Evolutionary conservation across 192 early-diverging fungal genomes (phyloP), one percentile per base, ranked within the genome.

Genomic region (Mortierella alpina): DNA sequence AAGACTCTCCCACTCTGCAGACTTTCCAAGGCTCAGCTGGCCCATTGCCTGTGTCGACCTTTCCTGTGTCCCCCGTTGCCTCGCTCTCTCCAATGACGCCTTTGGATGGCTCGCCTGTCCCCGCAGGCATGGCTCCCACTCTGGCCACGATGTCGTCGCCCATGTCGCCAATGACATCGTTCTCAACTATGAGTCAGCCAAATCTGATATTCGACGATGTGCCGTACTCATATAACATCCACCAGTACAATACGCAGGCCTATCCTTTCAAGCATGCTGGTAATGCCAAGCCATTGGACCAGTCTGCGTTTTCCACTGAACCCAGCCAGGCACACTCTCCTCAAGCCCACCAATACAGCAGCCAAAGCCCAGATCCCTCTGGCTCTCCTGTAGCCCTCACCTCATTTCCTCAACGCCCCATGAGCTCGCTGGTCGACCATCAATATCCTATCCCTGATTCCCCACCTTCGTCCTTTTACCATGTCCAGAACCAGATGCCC

Each of bases 191-290:
- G 77, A 72, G 64, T 22, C 77, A 72, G 48, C 66, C 69, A 44
- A 71, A 61, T 39, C 6, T 80, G 65, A 80, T 80, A 46, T 80
- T 80, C 53, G 77, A 80, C 46, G 57, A 67, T n/a, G 70, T 80
- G 77, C 69, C 69, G 10, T 80, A 80, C 60, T 52, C 70, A 10
- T 80, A 80, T 65, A 67, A 68, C 42, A 65, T 59, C 15, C 8
- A 66, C 52, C 64, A 63, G 58, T 80, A 80, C 42, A 63, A 46
- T 9, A 53, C 50, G n/a, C 77, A 72, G 61, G 52, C 70, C 46
- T 80, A 80, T 53, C 60, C 77, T 6, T 80, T 72, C 66, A 80
- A 80, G 77, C 77, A 80, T 72, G 70, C 77, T 72, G 77, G 77
- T 20, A 80, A 80, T 80, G 77, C 77, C 17, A 72, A 71, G 46